Evolutionary conservation across 768 basidiomycete species (phyloP), one percentile per base, ranked within the genome.

Genomic region (Auricularia cornea): DNA sequence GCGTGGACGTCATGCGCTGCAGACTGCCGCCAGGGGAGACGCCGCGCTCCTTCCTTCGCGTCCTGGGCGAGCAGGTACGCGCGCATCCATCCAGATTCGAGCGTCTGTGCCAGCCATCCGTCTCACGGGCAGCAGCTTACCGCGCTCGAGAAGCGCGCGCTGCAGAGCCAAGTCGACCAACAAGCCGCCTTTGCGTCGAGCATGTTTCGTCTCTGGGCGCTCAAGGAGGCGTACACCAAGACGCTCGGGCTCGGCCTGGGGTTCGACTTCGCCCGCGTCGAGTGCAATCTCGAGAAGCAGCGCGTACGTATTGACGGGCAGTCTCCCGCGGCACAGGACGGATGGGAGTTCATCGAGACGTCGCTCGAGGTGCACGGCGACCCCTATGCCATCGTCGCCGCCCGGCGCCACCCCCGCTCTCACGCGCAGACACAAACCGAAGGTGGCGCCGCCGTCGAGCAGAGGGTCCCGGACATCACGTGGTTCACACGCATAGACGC

Each of bases 191-290:
- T n/a, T n/a, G 79, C 2, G 74, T 89, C n/a, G 76, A 78, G 52
- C 76, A 78, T 18, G 72, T 91, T 88, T 70, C 87, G 87, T 80
- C 83, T 92, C 66, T 94, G 92, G 92, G 93, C 93, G 6, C 74
- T 91, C 71, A 95, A 95, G 74, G 92, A 95, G 72, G 92, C 93
- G 3, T 94, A 93, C 72, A 92, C 90, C 5, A 95, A 94, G 75
- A 90, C 91, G 2, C 79, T 94, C 35, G 93, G 93, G 0, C 71
- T 88, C 35, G 92, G 92, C 0, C 81, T 94, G 16, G 87, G 90
- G 2, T 92, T 92, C 70, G 88, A 93, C 68, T 89, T 93, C 74
- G 78, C 77, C 28, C 83, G 90, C 26, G 82, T 94, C 64, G 85
- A 91, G 70, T 92, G 85, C 72, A 80, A 90, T 69, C 78, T 85